Percentiles rank a stretch among this genome's conserved stretches.
These are phyloP conservation scores for Miscanthus lutarioriparius DNA, from an alignment of 176 grass and related monocot genomes.

Conservation along the genomic window DNA sequence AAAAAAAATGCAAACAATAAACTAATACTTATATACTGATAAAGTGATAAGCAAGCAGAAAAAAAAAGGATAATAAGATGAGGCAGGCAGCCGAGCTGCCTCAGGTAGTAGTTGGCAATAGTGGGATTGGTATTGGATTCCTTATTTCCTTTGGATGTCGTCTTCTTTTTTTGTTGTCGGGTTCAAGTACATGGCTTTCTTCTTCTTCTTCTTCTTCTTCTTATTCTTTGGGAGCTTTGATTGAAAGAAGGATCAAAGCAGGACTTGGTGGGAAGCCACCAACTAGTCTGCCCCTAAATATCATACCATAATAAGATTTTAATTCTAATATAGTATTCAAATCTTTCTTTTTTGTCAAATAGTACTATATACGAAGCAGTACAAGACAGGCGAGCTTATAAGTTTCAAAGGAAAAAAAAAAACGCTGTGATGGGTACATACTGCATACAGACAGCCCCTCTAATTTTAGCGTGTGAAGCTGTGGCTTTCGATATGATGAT, in stretches of 20 bases:
- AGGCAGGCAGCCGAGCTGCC: too few relatives aligned
- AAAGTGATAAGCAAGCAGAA: background rate
- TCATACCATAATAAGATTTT: conserved; percentile 4
- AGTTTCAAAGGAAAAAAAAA: background rate
- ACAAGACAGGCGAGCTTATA: background rate
- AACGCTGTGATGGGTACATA: background rate
- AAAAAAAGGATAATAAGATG: background rate
- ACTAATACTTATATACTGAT: background rate
- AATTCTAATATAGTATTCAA: conserved; percentile 17
- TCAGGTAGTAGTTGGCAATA: conserved; percentile 31
- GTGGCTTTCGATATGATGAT: background rate
- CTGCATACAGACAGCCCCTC: background rate
- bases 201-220: conserved; percentile 3
- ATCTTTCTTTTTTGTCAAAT: background rate
- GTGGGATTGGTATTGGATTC: conserved; percentile 54
- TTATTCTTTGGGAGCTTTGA: conserved; percentile 25
- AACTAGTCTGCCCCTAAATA: conserved; percentile 9
- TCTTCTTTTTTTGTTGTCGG: background rate
- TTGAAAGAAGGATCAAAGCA: conserved; percentile 23
- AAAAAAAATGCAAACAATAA: background rate
- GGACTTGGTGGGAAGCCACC: conserved; percentile 56
- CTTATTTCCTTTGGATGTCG: conserved; percentile 32
- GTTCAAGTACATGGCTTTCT: conserved; percentile 23
- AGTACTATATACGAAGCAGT: background rate
- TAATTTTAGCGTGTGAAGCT: background rate